A percentile compares a stretch with the other conserved stretches of the same genome.
These are phyloP conservation scores for Pyrenula aspistea DNA, from an alignment of 495 filamentous ascomycete species.

Conservation along the genomic window DNA sequence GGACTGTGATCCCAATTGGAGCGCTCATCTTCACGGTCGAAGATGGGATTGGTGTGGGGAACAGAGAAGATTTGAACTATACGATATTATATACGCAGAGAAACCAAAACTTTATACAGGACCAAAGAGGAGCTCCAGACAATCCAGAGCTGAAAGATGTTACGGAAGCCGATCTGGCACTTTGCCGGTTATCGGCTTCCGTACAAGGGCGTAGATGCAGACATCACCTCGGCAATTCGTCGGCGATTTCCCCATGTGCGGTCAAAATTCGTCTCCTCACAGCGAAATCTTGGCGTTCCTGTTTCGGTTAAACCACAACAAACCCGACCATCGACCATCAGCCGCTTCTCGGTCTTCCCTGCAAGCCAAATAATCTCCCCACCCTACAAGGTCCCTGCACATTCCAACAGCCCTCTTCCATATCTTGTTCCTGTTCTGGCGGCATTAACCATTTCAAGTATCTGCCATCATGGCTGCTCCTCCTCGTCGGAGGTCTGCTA, in stretches of 20 bases:
- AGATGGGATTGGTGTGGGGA: no score
- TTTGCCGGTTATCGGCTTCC: no score
- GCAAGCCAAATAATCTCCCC: not conserved
- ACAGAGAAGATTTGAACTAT: no score
- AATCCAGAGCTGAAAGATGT: no score
- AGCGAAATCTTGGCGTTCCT: not conserved
- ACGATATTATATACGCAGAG: no score
- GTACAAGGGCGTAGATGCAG: no score
- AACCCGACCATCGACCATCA: no score
- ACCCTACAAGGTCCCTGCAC: not conserved
- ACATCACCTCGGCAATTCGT: not conserved
- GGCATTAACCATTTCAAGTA: not conserved
- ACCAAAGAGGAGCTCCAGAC: no score
- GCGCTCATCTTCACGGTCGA: slow-evolving; percentile 16
- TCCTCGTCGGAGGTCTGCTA: not conserved
- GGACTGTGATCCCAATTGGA: slow-evolving; percentile 15
- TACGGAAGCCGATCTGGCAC: no score
- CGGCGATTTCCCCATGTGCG: not conserved
- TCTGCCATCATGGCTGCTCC: not conserved
- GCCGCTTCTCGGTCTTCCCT: no score
- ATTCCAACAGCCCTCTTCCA: slow-evolving; percentile 1
- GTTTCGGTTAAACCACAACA: not conserved
- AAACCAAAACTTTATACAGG: no score
- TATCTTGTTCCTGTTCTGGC: not conserved
- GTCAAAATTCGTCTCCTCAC: no score